Evolutionary conservation across 257 asterid genomes (phyloP), one percentile per base, ranked within the genome.

Genomic region (Leonotis leonurus): DNA sequence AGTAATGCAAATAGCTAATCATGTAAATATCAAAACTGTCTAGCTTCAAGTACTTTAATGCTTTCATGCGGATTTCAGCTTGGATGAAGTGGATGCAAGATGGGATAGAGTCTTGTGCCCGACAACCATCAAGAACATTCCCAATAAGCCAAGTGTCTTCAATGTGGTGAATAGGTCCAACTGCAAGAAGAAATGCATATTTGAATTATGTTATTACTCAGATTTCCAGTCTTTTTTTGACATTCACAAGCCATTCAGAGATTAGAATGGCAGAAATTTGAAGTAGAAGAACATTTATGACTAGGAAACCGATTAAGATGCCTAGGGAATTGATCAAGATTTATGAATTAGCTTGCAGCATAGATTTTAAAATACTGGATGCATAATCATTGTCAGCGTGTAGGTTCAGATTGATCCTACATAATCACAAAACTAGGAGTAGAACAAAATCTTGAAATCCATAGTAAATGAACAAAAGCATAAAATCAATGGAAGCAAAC

Each of bases 21-120:
- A n/a, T n/a, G n/a, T n/a, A n/a, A n/a, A n/a, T n/a, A n/a, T n/a
- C n/a, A n/a, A n/a, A n/a, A n/a, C n/a, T n/a, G n/a, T n/a, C n/a
- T n/a, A n/a, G n/a, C n/a, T n/a, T n/a, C n/a, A n/a, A n/a, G n/a
- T n/a, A n/a, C n/a, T n/a, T 36, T 13, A 16, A 1, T 17, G 35
- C 36, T 49, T 18, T 82, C 73, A 93, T 32, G 97, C 65, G 11
- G 97, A 80, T 83, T 93, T 93, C 82, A 89, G 71, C 84, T 93
- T 93, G 58, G 96, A 65, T 0, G 96, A 83, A 3, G 86, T 46
- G 36, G 94, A 81, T 6, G 99, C 97, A n/a, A 80, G 89, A 70
- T 93, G 86, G 20, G 99, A 85, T 39, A 93, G 95, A 8, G 95
- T 80, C 76, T 80, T 87, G 74, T 93, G 97, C 64, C 99, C 99